These are phyloP conservation scores for Conidiobolus incongruus DNA, from an alignment of 371 early-diverging fungal genomes.

Conservation along the genomic window DNA sequence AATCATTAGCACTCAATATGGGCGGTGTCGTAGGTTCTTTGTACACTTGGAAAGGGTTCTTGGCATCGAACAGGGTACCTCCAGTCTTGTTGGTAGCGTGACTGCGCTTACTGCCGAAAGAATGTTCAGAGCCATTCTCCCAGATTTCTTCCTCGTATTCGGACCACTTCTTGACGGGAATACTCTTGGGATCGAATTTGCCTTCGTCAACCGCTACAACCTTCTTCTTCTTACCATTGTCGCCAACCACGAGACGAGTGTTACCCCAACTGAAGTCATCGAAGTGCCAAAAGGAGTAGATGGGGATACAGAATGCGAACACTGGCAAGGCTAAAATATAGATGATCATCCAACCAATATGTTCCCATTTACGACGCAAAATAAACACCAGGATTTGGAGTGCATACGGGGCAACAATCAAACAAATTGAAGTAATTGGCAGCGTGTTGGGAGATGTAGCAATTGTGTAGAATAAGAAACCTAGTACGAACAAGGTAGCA, in stretches of 20 bases:
- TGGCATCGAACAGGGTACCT: no score
- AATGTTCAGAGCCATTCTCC: conserved; percentile 10
- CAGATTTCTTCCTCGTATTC: conserved; percentile 28
- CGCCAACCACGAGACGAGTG: conserved; percentile 68
- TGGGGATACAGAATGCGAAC: conserved; percentile 56
- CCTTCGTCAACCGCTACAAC: conserved; percentile 23
- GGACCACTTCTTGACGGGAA: conserved; percentile 33
- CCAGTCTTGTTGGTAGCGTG: no score
- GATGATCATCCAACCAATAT: conserved; percentile 91
- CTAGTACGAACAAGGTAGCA: conserved; percentile 67
- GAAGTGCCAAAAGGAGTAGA: conserved; percentile 89
- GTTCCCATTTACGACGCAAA: conserved; percentile 69
- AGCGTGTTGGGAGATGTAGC: conserved; percentile 24
- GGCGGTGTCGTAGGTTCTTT: no score
- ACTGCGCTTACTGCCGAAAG: background rate
- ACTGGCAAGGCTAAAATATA: conserved; percentile 67
- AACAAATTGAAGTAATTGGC: conserved; percentile 24
- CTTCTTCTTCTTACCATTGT: conserved; percentile 38
- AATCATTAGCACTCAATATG: no score
- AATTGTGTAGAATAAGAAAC: conserved; percentile 40
- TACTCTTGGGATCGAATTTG: conserved; percentile 34
- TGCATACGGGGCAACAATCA: conserved; percentile 31
- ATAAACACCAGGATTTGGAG: conserved; percentile 68
- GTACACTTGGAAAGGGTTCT: no score
- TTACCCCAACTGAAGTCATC: conserved; percentile 97